Percentiles rank a stretch among this genome's conserved stretches.
Evolutionary conservation across 2,329 filamentous ascomycete species (phyloP).

Genomic region (Trichoderma oligosporum): DNA sequence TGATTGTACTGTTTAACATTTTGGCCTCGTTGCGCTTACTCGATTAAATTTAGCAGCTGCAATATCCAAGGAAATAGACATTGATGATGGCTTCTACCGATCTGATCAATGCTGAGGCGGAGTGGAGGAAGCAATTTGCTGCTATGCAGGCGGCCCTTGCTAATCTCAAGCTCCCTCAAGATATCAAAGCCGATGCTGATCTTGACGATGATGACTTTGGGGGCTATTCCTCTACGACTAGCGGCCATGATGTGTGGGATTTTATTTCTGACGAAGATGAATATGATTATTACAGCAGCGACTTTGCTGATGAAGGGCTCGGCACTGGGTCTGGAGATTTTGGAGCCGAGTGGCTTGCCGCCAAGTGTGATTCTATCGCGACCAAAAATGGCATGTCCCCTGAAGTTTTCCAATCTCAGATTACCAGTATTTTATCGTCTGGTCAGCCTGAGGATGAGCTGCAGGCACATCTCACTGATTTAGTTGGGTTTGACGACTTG

Average conservation of each 20-base stretch:
- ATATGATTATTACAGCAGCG: slow-evolving; percentile 59
- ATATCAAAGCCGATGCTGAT: slow-evolving; percentile 42
- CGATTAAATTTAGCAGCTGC: neutral
- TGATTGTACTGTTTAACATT: neutral
- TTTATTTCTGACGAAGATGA: slow-evolving; percentile 74
- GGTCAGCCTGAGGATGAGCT: slow-evolving; percentile 72
- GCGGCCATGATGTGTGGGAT: slow-evolving; percentile 86
- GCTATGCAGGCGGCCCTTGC: slow-evolving; percentile 85
- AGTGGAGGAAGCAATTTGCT: slow-evolving; percentile 82
- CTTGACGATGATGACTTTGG: slow-evolving; percentile 63
- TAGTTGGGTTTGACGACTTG: slow-evolving; percentile 88
- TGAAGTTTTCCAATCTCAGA: slow-evolving; percentile 70
- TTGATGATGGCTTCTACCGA: slow-evolving; percentile 34
- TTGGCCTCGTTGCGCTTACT: neutral
- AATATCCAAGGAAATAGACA: neutral
- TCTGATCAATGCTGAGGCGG: slow-evolving; percentile 44
- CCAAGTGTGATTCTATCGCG: slow-evolving; percentile 65
- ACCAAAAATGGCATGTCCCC: slow-evolving; percentile 63
- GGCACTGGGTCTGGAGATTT: slow-evolving; percentile 39
- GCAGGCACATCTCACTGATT: slow-evolving; percentile 84
- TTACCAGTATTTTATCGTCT: slow-evolving; percentile 69
- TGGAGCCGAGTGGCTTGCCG: slow-evolving; percentile 65
- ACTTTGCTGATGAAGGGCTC: slow-evolving; percentile 46
- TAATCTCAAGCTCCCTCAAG: slow-evolving; percentile 55
- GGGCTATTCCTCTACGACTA: slow-evolving; percentile 54